Evolutionary conservation across 768 basidiomycete species (phyloP).

Genomic region (Russula abietina): DNA sequence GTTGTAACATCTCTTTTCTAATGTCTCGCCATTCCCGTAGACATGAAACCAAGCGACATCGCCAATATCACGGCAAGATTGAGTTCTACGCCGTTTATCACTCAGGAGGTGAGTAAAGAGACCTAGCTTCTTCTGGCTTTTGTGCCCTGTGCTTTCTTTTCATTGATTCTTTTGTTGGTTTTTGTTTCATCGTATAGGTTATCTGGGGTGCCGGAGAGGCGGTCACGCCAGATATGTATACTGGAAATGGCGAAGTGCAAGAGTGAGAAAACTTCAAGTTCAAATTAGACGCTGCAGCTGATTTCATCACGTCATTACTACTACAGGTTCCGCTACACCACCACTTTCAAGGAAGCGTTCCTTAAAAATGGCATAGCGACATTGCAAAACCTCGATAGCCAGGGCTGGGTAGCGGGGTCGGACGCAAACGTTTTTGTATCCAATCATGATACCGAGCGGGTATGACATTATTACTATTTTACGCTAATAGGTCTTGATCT

Average conservation of each 20-base stretch:
- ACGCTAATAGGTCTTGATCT: no score
- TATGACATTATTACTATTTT: constrained; percentile 23
- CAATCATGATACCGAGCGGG: constrained; percentile 66
- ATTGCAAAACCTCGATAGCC: constrained; percentile 46
- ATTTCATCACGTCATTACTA: neutral
- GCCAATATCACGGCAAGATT: constrained; percentile 47
- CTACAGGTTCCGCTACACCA: constrained; percentile 52
- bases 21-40: constrained; percentile 31
- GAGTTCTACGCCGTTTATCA: constrained; percentile 44
- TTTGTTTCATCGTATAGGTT: constrained; percentile 17
- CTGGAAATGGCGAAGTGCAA: constrained; percentile 55
- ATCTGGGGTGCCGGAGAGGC: constrained; percentile 46
- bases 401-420: constrained; percentile 51
- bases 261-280: constrained; percentile 35
- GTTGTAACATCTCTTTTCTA: no score
- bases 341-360: constrained; percentile 48
- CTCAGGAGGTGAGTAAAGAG: constrained; percentile 43
- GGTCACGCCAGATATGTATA: constrained; percentile 51
- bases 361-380: constrained; percentile 43
- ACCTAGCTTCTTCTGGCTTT: neutral
- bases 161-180: neutral
- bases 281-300: neutral
- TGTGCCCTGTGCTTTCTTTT: neutral
- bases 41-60: constrained; percentile 49
- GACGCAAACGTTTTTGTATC: constrained; percentile 59